Evolutionary conservation across 129 eudicot genomes (phyloP), one percentile per base, ranked within the genome.

Genomic region (Flaveria linearis): DNA sequence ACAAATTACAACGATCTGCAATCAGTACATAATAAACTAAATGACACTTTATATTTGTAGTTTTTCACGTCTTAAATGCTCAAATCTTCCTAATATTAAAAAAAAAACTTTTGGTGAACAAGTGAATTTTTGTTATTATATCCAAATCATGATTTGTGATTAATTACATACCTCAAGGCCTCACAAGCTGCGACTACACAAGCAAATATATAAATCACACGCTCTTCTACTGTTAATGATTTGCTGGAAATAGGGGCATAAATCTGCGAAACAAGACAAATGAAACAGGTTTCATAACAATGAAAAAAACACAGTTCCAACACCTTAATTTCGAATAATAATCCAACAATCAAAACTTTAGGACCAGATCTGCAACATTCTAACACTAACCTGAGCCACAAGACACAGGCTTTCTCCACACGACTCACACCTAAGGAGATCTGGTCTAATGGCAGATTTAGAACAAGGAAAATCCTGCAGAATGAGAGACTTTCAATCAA

Each of bases 391-490:
- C 97, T 95, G 97, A 41, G 96, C 88, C 72, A 95, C 76, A 68
- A 95, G 92, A 82, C 84, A 84, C 5, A 91, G 77, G 70, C 73
- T 72, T 64, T 75, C 73, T 50, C 75, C 76, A 84, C 99, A 95
- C 26, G 82, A 71, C 64, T 78, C 69, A 69, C 99, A 95, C 75
- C 64, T 52, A 72, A 89, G 88, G 74, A 87, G 77, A 80, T 85
- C 85, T 49, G 84, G 83, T 52, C 47, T 76, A 51, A 75, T 42
- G 28, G 30, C 58, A 22, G 73, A 52, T 73, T 82, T 43, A 46
- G 85, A 83, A 80, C 78, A 61, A 30, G 97, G 97, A 96, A 96
- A 95, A 64, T 95, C 99, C 97, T 95, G 86, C 22, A 68, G 67
- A 66, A 55, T 55, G 47, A 73, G 58, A 47, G 20, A 30, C 6